These are phyloP conservation scores for Apophysomyces sp. DNA, from an alignment of 371 early-diverging fungal species.

Conservation along the genomic window DNA sequence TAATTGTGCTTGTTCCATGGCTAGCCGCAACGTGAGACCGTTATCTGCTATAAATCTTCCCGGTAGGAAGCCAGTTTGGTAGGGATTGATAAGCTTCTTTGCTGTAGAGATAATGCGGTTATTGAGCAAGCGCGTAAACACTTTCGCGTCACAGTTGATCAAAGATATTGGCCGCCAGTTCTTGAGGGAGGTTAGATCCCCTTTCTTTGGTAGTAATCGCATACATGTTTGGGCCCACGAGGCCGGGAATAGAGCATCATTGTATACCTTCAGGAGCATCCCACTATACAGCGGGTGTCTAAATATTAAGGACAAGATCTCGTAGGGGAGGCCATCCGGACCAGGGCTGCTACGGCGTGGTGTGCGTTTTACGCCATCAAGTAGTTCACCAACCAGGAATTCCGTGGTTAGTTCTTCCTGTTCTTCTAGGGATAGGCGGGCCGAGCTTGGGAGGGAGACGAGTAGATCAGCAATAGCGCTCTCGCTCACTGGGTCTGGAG, in stretches of 20 bases:
- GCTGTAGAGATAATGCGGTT: background rate
- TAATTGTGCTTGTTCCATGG: background rate
- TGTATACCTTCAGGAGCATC: constrained; percentile 6
- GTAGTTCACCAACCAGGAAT: constrained; percentile 3
- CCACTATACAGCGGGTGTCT: background rate
- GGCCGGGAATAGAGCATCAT: constrained; percentile 21
- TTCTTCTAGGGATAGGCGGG: background rate
- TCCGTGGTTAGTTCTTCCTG: background rate
- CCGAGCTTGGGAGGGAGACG: background rate
- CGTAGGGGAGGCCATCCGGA: constrained; percentile 17
- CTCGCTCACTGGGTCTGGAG: background rate
- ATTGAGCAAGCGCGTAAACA: constrained; percentile 13
- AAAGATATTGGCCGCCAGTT: constrained; percentile 33
- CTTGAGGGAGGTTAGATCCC: background rate
- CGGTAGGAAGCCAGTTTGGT: constrained; percentile 19
- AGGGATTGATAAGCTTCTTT: constrained; percentile 1
- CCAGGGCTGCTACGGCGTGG: no score
- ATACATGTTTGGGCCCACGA: constrained; percentile 25
- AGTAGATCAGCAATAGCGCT: background rate
- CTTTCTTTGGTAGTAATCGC: no score
- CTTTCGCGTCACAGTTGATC: constrained; percentile 11
- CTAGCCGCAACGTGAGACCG: background rate
- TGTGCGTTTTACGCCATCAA: background rate
- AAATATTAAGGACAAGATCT: constrained; percentile 7
- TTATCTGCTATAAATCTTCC: background rate